A percentile compares a stretch with the other conserved stretches of the same genome.
Evolutionary conservation across 2,329 filamentous ascomycete genomes (phyloP).

Genomic region (Celoporthe dispersa): DNA sequence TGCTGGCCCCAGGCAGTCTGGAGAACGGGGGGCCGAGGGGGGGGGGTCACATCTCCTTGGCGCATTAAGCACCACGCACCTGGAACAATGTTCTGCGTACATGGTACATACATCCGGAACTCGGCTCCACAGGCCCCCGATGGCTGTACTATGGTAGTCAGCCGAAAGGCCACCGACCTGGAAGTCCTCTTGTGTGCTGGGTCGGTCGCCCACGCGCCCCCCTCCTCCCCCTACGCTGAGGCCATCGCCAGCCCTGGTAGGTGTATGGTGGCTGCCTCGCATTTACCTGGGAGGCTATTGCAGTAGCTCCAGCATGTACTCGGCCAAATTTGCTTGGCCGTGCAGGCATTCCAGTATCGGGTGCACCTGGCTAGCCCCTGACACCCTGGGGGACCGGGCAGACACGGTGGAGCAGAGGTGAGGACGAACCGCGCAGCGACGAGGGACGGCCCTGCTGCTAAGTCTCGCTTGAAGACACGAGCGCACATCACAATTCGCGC

Average conservation of each 20-base stretch:
- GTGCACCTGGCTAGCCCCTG: neutral
- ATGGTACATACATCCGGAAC: neutral
- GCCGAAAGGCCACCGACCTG: neutral
- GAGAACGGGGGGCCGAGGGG: neutral
- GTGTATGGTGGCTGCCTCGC: neutral
- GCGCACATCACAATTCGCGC: slow-evolving; percentile 1
- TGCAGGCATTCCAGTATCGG: neutral
- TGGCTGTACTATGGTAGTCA: neutral
- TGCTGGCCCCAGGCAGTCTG: neutral
- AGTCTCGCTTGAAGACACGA: slow-evolving; percentile 8
- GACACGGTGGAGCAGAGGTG: slow-evolving; percentile 3
- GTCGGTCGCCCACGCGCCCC: neutral
- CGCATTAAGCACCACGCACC: neutral
- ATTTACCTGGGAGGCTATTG: neutral
- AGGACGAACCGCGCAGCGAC: neutral
- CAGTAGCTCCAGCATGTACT: neutral
- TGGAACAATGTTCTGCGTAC: neutral
- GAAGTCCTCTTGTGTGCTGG: neutral
- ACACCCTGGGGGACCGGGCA: neutral
- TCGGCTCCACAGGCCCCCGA: neutral
- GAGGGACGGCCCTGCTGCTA: neutral
- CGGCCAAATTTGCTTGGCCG: neutral
- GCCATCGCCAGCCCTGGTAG: neutral
- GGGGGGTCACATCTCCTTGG: neutral
- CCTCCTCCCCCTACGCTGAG: neutral